Evolutionary conservation across 352 stramenopile species (phyloP), one percentile per base, ranked within the genome.

Genomic region (Phytophthora pseudosyringae): DNA sequence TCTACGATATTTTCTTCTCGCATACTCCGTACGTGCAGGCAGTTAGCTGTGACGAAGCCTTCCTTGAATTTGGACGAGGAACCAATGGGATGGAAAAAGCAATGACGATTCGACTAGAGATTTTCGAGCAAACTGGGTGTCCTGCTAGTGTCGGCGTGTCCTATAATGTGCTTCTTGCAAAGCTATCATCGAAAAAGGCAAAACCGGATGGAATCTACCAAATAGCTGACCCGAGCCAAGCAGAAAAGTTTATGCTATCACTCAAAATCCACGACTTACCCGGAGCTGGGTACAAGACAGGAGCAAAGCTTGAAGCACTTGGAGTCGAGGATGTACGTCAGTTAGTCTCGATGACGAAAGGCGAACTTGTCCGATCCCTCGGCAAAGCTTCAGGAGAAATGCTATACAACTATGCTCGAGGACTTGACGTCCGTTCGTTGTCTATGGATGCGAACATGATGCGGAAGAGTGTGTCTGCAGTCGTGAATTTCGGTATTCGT

Each of bases 1-100:
- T 99, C 40, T 98, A 98, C 73, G 71, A 90, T 56, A 97, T 97
- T 62, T 96, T 92, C 63, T 95, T 97, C 59, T 78, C 80, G 1
- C 82, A 86, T 36, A 96, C 91, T 7, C 89, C 88, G 0, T 86
- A 88, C 18, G 92, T 98, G 12, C 93, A 99, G 75, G 83, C 91
- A n/a, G 90, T 99, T 16, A 98, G 93, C 33, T 99, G 96, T 63
- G 97, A 99, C 69, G 97, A 99, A 85, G 89, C 92, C 0, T 98
- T 97, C 57, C 67, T 99, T 25, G 94, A 99, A 72, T 90, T 93
- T 71, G 78, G 63, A 4, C 67, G 67, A 28, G 75, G 74, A 49
- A 84, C 79, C 1, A 69, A 93, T 54, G 85, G 83, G n/a, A 47
- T 89, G 16, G 60, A 70, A 35, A 97, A 94, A 64, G 82, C 92